Evolutionary conservation across 495 filamentous ascomycete species (phyloP), one percentile per base, ranked within the genome.

Genomic region (Cairneyella variabilis): DNA sequence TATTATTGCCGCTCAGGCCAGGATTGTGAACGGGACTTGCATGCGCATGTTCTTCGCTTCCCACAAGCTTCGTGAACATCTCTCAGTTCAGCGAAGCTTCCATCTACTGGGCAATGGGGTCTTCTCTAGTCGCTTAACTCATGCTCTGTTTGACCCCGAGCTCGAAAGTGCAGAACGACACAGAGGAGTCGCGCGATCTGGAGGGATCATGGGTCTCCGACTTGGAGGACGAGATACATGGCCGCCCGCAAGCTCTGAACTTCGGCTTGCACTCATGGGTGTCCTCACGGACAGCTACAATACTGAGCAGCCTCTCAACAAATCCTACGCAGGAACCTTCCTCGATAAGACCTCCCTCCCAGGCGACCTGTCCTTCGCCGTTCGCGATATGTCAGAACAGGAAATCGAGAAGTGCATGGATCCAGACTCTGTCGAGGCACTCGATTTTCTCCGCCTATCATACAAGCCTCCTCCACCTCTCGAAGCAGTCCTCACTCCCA

Each of bases 191-290:
- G 76, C 85, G 14, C 78, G 85, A 3, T 82, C 76, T 28, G 85
- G 85, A 10, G 84, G 83, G 8, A 74, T 76, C 41, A 91, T 95
- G 72, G 93, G 93, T 2, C 73, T 97, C 32, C 84, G 88, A 9
- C 68, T 97, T 1, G 88, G 85, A 7, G 83, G 75, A 16, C 77
- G 89, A 52, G 80, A 87, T 41, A 88, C 76, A 22, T 97, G 92
- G 93, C 92, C 92, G 21, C 92, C 93, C 7, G 90, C 90, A 27
- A 93, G 88, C 66, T 96, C 90, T 4, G 93, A 98, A 61, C 72
- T 98, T 25, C 83, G 90, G 1, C 75, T 97, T 2, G 89, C 89
- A 12, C 74, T 98, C 34, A 95, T 91, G 76, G 92, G 90, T 0
- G 76, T 97, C 11, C 74, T 98, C 11, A 80, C 79, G 2, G 92